A percentile compares a stretch with the other conserved stretches of the same genome.
These are phyloP conservation scores for Myriangium duriaei DNA, from an alignment of 2,329 filamentous ascomycete genomes.

Conservation along the genomic window DNA sequence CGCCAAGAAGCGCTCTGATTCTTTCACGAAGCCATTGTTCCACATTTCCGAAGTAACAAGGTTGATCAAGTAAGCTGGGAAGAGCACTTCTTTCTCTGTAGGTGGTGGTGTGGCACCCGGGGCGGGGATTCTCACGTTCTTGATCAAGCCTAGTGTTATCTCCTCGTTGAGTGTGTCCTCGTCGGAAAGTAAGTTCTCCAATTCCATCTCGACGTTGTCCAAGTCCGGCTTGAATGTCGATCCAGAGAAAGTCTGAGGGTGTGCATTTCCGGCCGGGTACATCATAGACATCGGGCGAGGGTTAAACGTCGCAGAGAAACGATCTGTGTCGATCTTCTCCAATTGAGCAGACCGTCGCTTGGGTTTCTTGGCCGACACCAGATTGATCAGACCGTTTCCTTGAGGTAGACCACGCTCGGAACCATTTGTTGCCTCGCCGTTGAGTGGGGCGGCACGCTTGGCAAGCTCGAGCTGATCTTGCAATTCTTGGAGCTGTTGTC, in stretches of 20 bases:
- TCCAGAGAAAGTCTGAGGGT: slow-evolving; percentile 60
- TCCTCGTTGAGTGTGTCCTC: slow-evolving; percentile 95
- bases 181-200: slow-evolving; percentile 85
- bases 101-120: slow-evolving; percentile 78
- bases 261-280: slow-evolving; percentile 49
- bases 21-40: slow-evolving; percentile 99
- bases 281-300: slow-evolving; percentile 96
- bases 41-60: slow-evolving; percentile 99
- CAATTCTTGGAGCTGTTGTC: slow-evolving; percentile 78
- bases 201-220: slow-evolving; percentile 88
- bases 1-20: slow-evolving; percentile 94
- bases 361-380: slow-evolving; percentile 93
- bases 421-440: slow-evolving; percentile 56
- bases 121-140: slow-evolving; percentile 89
- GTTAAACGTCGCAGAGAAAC: slow-evolving; percentile 86
- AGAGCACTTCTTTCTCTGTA: slow-evolving; percentile 95
- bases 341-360: slow-evolving; percentile 86
- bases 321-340: slow-evolving; percentile 72
- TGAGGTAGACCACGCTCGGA: slow-evolving; percentile 35
- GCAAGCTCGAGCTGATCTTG: slow-evolving; percentile 87
- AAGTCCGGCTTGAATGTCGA: slow-evolving; percentile 67
- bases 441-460: slow-evolving; percentile 62
- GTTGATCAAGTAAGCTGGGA: slow-evolving; percentile 98
- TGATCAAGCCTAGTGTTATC: slow-evolving; percentile 89
- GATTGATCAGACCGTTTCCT: slow-evolving; percentile 76